These are phyloP conservation scores for Castanea crenata DNA, from an alignment of 306 rosid genomes.

Conservation along the genomic window DNA sequence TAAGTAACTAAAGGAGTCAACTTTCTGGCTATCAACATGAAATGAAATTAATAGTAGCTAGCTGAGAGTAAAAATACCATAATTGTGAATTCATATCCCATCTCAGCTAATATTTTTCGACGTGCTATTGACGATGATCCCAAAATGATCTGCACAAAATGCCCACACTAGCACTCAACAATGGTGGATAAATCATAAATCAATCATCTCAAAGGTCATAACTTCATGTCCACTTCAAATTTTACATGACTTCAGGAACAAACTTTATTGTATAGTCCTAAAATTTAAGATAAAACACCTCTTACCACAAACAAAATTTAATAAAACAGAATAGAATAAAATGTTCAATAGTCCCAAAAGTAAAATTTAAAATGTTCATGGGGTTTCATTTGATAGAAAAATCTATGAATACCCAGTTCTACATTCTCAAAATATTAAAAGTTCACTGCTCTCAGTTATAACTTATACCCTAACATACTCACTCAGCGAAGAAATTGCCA, in stretches of 20 bases:
- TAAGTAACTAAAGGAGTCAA: conserved; percentile 22
- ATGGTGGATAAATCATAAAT: background rate
- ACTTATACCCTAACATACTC: too few relatives aligned
- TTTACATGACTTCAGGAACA: background rate
- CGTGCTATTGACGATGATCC: conserved; percentile 75
- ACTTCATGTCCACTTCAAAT: background rate
- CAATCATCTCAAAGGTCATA: background rate
- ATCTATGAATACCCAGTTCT: too few relatives aligned
- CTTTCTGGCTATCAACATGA: background rate
- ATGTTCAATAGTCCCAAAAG: background rate
- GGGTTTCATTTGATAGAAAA: too few relatives aligned
- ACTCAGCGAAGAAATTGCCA: background rate
- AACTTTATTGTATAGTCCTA: background rate
- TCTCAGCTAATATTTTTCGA: conserved; percentile 64
- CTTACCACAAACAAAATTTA: background rate
- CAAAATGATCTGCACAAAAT: conserved; percentile 56
- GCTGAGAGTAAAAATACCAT: conserved; percentile 34
- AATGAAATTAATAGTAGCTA: background rate
- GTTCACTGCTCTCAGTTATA: background rate
- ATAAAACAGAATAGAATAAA: background rate
- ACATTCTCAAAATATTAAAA: too few relatives aligned
- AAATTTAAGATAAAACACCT: background rate
- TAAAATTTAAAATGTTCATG: too few relatives aligned
- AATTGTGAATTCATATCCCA: conserved; percentile 71
- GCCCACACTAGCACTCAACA: background rate